Base-by-base conservation (phyloP, 768 basidiomycete species). In the Lyophyllum atratum region DNA sequence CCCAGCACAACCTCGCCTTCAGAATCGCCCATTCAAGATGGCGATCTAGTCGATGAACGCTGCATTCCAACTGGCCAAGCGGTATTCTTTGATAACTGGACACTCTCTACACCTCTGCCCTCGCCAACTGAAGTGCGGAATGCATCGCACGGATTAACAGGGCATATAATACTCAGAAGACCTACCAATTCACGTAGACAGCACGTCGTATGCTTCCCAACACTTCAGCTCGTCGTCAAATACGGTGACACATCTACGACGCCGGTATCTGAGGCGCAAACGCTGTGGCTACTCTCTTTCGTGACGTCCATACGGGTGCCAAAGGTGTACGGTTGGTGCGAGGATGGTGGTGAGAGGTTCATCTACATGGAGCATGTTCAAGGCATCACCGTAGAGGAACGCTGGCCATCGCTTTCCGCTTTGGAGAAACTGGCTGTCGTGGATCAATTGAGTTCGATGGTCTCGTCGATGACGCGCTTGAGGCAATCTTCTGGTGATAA, bases 211-310 rank as follows among this genome's bases (percentile, higher is more conserved):
- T 29, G 26, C 28, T 49, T 63, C 33, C 55, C 52, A n/a, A 40
- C 52, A 19, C 58, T 56, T n/a, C 11, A 54, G 6, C 55, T 63
- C 17, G 52, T 63, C 37, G 48, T 60, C 45, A 63, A 63, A 43
- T 48, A 52, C 15, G 26, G 33, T 8, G 3, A 19, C 24, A 24
- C 29, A 50, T 22, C 45, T 51, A 26, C 33, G 60, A 39, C 55
- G 59, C 19, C 62, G 59, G 43, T 43, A 47, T 11, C 59, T 63
- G 62, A 63, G n/a, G n/a, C n/a, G 19, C 60, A 59, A 59, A 17
- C 50, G 26, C 31, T 63, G 7, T 12, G 37, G 17, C 9, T 6
- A 31, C n/a, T n/a, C 48, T 26, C n/a, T 46, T 44, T 22, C 50
- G 47, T 22, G 33, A 59, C 10, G 45, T 60, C 40, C 59, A 47